These are phyloP conservation scores for Cladophialophora psammophila DNA, from an alignment of 2,329 filamentous ascomycete species.

Conservation along the genomic window DNA sequence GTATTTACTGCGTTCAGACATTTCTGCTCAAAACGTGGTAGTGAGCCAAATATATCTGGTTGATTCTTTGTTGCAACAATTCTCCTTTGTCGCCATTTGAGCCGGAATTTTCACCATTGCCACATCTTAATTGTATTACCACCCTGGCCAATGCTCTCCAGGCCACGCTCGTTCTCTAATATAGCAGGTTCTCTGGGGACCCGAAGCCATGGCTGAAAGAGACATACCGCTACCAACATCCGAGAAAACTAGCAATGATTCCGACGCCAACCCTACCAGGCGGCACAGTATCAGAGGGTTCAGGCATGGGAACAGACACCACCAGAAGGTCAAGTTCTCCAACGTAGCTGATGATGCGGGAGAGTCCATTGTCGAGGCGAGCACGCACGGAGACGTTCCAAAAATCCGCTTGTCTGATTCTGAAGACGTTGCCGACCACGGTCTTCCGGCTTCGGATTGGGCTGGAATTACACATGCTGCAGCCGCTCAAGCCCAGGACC, in stretches of 20 bases:
- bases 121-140: not conserved
- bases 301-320: slow-evolving; percentile 13
- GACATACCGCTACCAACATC: slow-evolving; percentile 5
- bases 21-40: not conserved
- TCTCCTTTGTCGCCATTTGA: slow-evolving; percentile 10
- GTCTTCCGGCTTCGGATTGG: slow-evolving; percentile 24
- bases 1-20: not conserved
- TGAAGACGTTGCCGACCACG: slow-evolving; percentile 31
- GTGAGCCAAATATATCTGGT: not conserved
- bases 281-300: slow-evolving; percentile 16
- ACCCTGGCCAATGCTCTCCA: slow-evolving; percentile 1
- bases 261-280: slow-evolving; percentile 17
- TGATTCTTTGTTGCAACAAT: slow-evolving; percentile 11
- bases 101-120: slow-evolving; percentile 3
- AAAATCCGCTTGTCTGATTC: slow-evolving; percentile 28
- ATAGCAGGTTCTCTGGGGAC: not conserved
- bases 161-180: not conserved
- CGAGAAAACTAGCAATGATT: slow-evolving; percentile 22
- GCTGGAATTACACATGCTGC: slow-evolving; percentile 31
- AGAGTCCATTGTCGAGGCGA: not conserved
- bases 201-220: slow-evolving; percentile 24
- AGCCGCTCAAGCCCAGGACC: slow-evolving; percentile 32
- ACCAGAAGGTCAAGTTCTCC: slow-evolving; percentile 35
- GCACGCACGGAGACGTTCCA: slow-evolving; percentile 20
- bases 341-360: slow-evolving; percentile 16